Evolutionary conservation across 2,329 filamentous ascomycete genomes (phyloP), one percentile per base, ranked within the genome.

Genomic region (Lomentospora prolificans): DNA sequence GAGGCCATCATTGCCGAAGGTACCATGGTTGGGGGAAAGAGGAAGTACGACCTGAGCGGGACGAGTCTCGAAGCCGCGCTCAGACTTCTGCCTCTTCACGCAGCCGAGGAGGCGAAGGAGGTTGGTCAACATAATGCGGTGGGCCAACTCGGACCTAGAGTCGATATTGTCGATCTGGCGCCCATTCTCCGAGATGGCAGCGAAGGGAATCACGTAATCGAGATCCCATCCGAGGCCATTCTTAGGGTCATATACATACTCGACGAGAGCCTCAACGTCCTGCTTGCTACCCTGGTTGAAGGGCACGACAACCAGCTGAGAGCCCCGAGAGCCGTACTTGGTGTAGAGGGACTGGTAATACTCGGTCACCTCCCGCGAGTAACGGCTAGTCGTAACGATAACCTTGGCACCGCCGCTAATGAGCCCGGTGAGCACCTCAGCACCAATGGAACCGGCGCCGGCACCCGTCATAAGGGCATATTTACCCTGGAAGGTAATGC

Each of bases 201-300:
- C 94, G 69, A 99, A 99, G 10, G 94, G 94, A 61, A 99, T 82
- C 60, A 99, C 86, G 69, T 86, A 96, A 73, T 99, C 94, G 36
- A 99, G 82, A 72, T 99, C 94, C 94, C 95, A 99, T 61, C 94
- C 94, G 8, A 99, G 86, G 60, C 95, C 95, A 68, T 86, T 91
- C 85, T 97, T 99, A 60, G 87, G 72, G 67, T 97, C 92, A 69
- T 96, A 99, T 67, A 99, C 95, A 76, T 97, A 99, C 59, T 96
- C 82, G 54, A 99, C 79, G 6, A 99, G 80, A 50, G 90, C 90
- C 70, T 97, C 90, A 33, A 96, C 89, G 68, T 99, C 94, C 70
- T 97, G 92, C 75, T 96, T 95, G 77, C 92, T 97, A 61, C 92
- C 94, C 71, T 96, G 91, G 73, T 99, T 99, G 82, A 99, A 99